Base-by-base conservation (phyloP, 108 stramenopile genomes). In the Nitzschia palea region DNA sequence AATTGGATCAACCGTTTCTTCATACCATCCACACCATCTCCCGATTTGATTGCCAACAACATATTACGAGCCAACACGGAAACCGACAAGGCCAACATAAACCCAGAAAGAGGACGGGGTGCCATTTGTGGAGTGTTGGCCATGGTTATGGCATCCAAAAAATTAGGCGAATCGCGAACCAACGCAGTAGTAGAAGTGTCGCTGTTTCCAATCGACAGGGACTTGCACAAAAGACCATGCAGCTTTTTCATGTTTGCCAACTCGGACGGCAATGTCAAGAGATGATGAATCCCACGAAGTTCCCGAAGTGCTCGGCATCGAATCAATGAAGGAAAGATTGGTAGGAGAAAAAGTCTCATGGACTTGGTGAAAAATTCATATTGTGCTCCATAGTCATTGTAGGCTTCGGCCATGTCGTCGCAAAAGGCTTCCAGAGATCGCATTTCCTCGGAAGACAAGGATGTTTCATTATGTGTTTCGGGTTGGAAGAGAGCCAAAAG, bases 371-470 rank as follows among this genome's bases (percentile, higher is more conserved):
- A 89, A 1, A 63, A 45, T 8, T 74, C 74, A 56, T 90, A 92
- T 63, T 92, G 90, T 10, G 88, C 94, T 47, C 90, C 90, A 50
- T 88, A 87, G 43, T 91, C 89, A 17, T 80, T 74, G 70, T 75
- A 95, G 4, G 82, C 65, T 33, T 78, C 69, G 62, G 82, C 87
- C 51, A 92, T 29, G 65, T 95, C 94, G 54, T 74, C 74, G n/a
- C 84, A 62, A 67, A 91, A 90, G 15, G 86, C 88, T 52, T 80
- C 78, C 20, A 91, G 57, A 17, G 90, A 84, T 15, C 58, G 67
- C 33, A 84, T 25, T 63, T 80, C 77, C 23, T 81, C 72, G 40
- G 57, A 34, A 28, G 84, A 80, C 51, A 70, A 50, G 14, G 37
- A 1, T 9, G 48, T 59, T 18, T 62, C 65, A 5, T 59, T 54